Percentiles rank a stretch among this genome's conserved stretches.
These are phyloP conservation scores for Pholiota adiposa DNA, from an alignment of 1,284 basidiomycete species.

Conservation along the genomic window DNA sequence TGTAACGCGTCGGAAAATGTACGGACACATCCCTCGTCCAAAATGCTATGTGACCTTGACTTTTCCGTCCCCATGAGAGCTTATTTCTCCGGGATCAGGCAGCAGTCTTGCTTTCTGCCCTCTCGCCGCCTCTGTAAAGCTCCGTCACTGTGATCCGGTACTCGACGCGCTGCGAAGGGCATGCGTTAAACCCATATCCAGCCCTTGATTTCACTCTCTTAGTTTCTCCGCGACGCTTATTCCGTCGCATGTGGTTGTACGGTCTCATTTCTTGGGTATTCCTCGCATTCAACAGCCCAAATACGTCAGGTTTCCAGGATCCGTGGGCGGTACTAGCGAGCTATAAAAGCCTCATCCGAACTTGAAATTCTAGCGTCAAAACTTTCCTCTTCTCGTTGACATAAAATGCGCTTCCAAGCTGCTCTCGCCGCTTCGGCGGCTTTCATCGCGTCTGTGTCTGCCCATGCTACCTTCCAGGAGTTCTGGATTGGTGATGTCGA, in stretches of 20 bases:
- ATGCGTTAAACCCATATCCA: background rate
- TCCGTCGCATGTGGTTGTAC: background rate
- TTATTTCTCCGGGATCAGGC: slow-evolving; percentile 7
- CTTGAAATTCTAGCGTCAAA: background rate
- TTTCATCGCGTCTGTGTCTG: slow-evolving; percentile 42
- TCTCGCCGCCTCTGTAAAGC: background rate
- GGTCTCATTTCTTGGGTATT: background rate
- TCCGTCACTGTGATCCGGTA: background rate
- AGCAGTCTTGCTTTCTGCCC: background rate
- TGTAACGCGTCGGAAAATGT: slow-evolving; percentile 6
- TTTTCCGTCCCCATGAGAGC: slow-evolving; percentile 6
- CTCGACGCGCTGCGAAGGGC: background rate
- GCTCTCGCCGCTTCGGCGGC: slow-evolving; percentile 33
- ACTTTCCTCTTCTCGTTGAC: background rate
- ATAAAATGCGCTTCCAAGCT: slow-evolving; percentile 33
- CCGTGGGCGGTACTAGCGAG: background rate
- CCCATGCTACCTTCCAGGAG: slow-evolving; percentile 58
- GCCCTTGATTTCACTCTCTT: background rate
- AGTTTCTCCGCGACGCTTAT: background rate
- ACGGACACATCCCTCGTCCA: background rate
- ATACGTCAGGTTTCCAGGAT: background rate
- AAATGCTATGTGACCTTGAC: slow-evolving; percentile 2
- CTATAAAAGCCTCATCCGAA: background rate
- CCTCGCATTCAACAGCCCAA: background rate
- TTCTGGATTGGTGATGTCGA: slow-evolving; percentile 57